These are phyloP conservation scores for Clarireedia sp. DNA, from an alignment of 2,329 filamentous ascomycete species.

Conservation along the genomic window DNA sequence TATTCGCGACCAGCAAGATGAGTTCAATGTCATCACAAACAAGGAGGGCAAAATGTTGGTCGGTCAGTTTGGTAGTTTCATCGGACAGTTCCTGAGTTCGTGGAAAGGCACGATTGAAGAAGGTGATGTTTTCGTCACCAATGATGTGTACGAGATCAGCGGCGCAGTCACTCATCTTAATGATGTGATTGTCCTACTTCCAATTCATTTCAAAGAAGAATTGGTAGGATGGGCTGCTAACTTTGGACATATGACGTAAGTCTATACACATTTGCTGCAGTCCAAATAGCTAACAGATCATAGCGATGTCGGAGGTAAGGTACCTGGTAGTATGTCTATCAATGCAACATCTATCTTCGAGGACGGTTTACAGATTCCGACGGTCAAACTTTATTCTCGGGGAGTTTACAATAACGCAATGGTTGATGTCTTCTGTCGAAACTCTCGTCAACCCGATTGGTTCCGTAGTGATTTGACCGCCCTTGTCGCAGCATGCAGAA, in stretches of 20 bases:
- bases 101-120: conserved; percentile 4
- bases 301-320: conserved; percentile 1
- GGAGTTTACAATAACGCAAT: neutral
- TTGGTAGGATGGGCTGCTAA: conserved; percentile 4
- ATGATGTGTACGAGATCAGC: conserved; percentile 2
- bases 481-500: conserved; percentile 3
- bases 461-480: conserved; percentile 3
- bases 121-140: conserved; percentile 3
- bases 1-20: conserved; percentile 4
- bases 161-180: conserved; percentile 3
- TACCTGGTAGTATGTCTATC: conserved; percentile 1
- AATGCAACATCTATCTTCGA: neutral
- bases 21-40: conserved; percentile 7
- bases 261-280: neutral
- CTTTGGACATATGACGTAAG: conserved; percentile 3
- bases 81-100: neutral
- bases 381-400: conserved; percentile 1
- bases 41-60: conserved; percentile 4
- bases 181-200: conserved; percentile 3
- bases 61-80: conserved; percentile 2
- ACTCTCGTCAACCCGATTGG: conserved; percentile 3
- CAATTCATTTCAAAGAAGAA: neutral
- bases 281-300: neutral
- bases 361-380: conserved; percentile 2
- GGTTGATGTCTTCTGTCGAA: conserved; percentile 1